phyloP scores from a whole-genome alignment of 768 basidiomycete genomes.

The Solioccasus polychromus region DNA sequence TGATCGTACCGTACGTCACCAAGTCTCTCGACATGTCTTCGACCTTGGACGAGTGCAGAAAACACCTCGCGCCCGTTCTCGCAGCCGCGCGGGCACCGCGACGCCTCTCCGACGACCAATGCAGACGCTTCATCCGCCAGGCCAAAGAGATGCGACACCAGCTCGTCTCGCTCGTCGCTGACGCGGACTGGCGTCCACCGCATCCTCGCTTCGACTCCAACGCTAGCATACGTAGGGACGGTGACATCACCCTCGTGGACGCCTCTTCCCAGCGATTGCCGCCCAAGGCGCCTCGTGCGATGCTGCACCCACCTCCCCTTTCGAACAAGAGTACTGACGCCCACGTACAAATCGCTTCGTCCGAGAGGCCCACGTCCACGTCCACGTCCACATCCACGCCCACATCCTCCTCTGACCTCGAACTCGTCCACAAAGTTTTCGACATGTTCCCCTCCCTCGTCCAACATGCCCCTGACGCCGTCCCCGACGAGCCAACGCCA shows the following conservation, averaged over 20 bases:
- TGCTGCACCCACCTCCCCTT: conserved; percentile 12
- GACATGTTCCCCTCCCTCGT: too few species aligned
- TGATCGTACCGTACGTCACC: too few species aligned
- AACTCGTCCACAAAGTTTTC: too few species aligned
- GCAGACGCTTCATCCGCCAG: conserved; percentile 17
- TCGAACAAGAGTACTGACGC: background rate
- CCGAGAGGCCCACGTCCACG: conserved; percentile 4
- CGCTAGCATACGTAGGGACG: conserved; percentile 26
- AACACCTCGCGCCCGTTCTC: conserved; percentile 22
- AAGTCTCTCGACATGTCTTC: too few species aligned
- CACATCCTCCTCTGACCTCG: too few species aligned
- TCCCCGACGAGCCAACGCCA: too few species aligned
- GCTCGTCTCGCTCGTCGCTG: conserved; percentile 13
- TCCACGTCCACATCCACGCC: too few species aligned
- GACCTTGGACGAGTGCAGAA: conserved; percentile 30
- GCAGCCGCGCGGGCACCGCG: conserved; percentile 13
- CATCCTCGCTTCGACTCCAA: too few species aligned
- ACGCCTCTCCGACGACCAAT: conserved; percentile 29
- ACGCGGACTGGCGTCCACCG: too few species aligned
- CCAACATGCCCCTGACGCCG: too few species aligned
- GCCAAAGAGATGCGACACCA: conserved; percentile 27
- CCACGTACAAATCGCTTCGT: conserved; percentile 1
- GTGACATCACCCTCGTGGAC: conserved; percentile 27
- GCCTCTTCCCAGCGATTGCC: conserved; percentile 5
- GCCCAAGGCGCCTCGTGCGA: conserved; percentile 23